These are phyloP conservation scores for Phylloporus rhodoxanthus DNA, from an alignment of 768 basidiomycete genomes.

Conservation along the genomic window DNA sequence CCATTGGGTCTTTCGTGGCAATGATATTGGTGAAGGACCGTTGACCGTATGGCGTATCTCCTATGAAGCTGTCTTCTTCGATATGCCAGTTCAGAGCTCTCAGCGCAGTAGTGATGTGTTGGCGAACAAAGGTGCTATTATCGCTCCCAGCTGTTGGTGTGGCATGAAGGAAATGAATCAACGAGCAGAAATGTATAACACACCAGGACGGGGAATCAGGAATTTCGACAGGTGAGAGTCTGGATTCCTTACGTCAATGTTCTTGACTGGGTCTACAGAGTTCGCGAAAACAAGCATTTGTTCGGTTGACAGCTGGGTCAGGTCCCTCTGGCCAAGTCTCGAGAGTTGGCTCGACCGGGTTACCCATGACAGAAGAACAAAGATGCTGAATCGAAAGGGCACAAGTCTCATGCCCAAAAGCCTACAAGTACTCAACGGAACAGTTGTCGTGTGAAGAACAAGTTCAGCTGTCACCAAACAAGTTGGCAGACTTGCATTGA, in stretches of 20 bases:
- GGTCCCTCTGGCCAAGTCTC: conserved; percentile 33
- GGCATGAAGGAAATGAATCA: neutral
- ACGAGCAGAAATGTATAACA: conserved; percentile 24
- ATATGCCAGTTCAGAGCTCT: conserved; percentile 78
- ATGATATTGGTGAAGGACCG: conserved; percentile 86
- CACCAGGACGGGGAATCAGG: conserved; percentile 78
- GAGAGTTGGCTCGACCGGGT: conserved; percentile 25
- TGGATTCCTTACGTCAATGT: conserved; percentile 60
- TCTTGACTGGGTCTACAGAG: conserved; percentile 58
- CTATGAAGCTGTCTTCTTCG: conserved; percentile 78
- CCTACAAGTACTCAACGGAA: neutral
- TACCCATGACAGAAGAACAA: conserved; percentile 19
- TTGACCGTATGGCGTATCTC: conserved; percentile 72
- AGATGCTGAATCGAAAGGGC: conserved; percentile 6
- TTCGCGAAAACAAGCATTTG: conserved; percentile 48
- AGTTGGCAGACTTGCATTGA: no score
- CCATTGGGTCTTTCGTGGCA: conserved; percentile 89
- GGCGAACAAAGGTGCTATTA: conserved; percentile 76
- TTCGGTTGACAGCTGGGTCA: conserved; percentile 42
- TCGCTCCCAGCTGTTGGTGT: conserved; percentile 52
- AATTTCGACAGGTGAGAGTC: conserved; percentile 75
- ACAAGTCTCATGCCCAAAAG: conserved; percentile 14
- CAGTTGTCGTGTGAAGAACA: conserved; percentile 12
- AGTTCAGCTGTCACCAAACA: neutral
- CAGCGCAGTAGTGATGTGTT: conserved; percentile 73